Evolutionary conservation across 2,329 filamentous ascomycete species (phyloP).

Genomic region (Fusarium sp.): DNA sequence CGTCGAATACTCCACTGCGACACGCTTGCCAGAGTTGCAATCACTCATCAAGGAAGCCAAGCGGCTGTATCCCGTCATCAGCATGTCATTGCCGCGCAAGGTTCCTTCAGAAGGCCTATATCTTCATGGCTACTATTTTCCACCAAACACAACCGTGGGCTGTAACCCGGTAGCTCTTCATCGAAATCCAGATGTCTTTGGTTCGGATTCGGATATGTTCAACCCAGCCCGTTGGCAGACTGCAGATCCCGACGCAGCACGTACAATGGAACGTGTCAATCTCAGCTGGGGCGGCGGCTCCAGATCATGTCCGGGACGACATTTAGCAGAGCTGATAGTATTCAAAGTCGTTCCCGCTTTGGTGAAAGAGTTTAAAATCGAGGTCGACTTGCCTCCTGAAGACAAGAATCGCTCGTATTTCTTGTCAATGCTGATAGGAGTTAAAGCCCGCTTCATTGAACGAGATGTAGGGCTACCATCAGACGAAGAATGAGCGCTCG

Average conservation of each 20-base stretch:
- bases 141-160: conserved; percentile 58
- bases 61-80: conserved; percentile 60
- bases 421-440: conserved; percentile 61
- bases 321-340: conserved; percentile 61
- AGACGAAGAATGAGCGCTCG: accelerated
- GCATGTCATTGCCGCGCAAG: conserved; percentile 60
- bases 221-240: conserved; percentile 59
- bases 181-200: conserved; percentile 59
- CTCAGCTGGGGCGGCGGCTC: conserved; percentile 63
- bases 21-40: conserved; percentile 48
- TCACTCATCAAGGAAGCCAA: conserved; percentile 62
- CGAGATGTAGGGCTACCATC: not conserved
- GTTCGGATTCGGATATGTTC: conserved; percentile 54
- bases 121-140: conserved; percentile 53
- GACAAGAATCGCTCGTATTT: conserved; percentile 58
- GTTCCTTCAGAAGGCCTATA: conserved; percentile 51
- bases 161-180: conserved; percentile 62
- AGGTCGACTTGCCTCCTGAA: conserved; percentile 51
- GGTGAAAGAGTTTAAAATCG: conserved; percentile 55
- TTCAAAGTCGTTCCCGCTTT: conserved; percentile 55
- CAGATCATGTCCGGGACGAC: conserved; percentile 59
- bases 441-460: conserved; percentile 52
- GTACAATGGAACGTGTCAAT: conserved; percentile 58
- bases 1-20: conserved; percentile 34
- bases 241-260: conserved; percentile 38